Evolutionary conservation across 2,329 filamentous ascomycete genomes (phyloP).

Genomic region (Fusarium sp.): DNA sequence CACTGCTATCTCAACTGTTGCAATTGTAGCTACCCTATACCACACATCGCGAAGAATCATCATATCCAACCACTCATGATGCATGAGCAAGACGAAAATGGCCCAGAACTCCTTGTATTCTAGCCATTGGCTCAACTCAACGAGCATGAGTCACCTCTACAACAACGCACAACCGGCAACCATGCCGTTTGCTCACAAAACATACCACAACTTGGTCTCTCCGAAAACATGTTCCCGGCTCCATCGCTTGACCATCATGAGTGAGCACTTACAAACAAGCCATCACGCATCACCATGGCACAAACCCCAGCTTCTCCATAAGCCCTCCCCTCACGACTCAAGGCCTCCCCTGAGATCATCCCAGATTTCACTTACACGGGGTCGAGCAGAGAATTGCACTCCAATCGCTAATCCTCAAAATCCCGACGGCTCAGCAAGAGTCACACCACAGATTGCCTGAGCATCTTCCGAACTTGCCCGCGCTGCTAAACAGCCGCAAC

Average conservation of each 20-base stretch:
- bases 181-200: not conserved
- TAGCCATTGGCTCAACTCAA: not conserved
- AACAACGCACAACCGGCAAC: not conserved
- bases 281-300: not conserved
- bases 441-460: conserved; percentile 41
- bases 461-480: conserved; percentile 34
- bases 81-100: not conserved
- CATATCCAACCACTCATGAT: not conserved
- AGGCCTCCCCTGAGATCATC: not conserved
- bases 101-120: not conserved
- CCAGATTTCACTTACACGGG: conserved; percentile 2
- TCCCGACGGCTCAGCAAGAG: conserved; percentile 29
- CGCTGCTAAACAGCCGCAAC: conserved; percentile 2
- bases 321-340: not conserved
- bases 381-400: not conserved
- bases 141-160: accelerated
- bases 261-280: conserved; percentile 3
- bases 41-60: not conserved
- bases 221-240: not conserved
- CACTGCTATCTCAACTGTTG: not conserved
- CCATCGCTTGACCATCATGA: not conserved
- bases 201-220: not conserved
- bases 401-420: conserved; percentile 26
- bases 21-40: conserved; percentile 34
- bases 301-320: not conserved